Evolutionary conservation across 2,329 filamentous ascomycete genomes (phyloP).

Genomic region (Sporothrix protearum): DNA sequence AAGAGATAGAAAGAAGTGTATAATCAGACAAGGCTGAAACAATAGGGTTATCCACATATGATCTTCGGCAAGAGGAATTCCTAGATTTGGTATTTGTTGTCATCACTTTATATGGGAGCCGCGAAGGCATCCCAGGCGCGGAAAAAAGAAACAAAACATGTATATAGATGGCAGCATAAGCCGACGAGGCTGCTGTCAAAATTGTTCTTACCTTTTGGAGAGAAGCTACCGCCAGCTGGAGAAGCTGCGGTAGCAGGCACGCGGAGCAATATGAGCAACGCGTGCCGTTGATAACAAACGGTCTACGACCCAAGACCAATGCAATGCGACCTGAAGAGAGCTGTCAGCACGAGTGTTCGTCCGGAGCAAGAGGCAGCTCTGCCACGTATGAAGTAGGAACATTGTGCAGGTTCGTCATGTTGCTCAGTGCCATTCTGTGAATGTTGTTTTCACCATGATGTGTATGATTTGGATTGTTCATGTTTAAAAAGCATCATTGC

Average conservation of each 20-base stretch:
- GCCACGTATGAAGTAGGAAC: neutral
- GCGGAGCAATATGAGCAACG: neutral
- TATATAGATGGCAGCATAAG: neutral
- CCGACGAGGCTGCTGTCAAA: neutral
- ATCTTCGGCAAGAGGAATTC: slow-evolving; percentile 67
- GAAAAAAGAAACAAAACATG: neutral
- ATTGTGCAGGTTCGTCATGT: neutral
- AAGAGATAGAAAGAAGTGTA: slow-evolving; percentile 26
- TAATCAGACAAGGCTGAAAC: slow-evolving; percentile 69
- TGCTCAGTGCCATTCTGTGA: slow-evolving; percentile 18
- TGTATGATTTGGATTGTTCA: slow-evolving; percentile 65
- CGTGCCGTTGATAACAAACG: neutral
- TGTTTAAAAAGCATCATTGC: slow-evolving; percentile 44
- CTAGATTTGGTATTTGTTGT: slow-evolving; percentile 56
- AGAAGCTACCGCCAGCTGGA: slow-evolving; percentile 8
- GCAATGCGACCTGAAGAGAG: neutral
- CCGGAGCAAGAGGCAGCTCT: neutral
- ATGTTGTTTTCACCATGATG: slow-evolving; percentile 52
- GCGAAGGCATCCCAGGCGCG: neutral
- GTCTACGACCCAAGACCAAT: slow-evolving; percentile 5
- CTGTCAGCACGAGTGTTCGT: neutral
- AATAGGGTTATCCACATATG: slow-evolving; percentile 55
- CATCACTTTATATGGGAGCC: slow-evolving; percentile 48
- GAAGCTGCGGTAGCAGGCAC: slow-evolving; percentile 3
- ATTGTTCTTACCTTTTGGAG: slow-evolving; percentile 47